phyloP scores from a whole-genome alignment of 176 grass and related monocot species.

The Aegilops sharonensis region DNA sequence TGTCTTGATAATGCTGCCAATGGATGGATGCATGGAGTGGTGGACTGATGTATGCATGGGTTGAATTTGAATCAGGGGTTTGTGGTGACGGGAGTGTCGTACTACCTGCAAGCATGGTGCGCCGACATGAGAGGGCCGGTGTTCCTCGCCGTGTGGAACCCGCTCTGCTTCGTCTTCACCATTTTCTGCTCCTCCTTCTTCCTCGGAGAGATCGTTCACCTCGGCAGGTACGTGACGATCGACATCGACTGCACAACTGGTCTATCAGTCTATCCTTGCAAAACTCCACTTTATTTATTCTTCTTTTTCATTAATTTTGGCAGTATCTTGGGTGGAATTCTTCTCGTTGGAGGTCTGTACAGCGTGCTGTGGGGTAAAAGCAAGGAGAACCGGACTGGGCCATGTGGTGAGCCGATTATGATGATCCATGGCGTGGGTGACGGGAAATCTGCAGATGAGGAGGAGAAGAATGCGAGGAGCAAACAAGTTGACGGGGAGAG shows the following conservation, averaged over 20 bases:
- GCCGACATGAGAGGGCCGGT: slow-evolving; percentile 47
- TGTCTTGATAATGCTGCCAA: neutral
- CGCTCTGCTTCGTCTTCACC: slow-evolving; percentile 42
- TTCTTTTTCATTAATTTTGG: neutral
- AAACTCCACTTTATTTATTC: neutral
- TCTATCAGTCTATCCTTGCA: neutral
- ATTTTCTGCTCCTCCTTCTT: slow-evolving; percentile 43
- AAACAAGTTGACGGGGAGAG: neutral
- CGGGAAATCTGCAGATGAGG: neutral
- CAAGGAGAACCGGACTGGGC: neutral
- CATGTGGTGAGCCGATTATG: neutral
- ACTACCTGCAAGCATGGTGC: slow-evolving; percentile 67
- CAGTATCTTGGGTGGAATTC: slow-evolving; percentile 58
- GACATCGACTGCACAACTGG: neutral
- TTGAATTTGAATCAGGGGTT: slow-evolving; percentile 19
- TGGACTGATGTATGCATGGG: neutral
- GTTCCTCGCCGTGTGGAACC: slow-evolving; percentile 46
- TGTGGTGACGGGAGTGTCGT: slow-evolving; percentile 37
- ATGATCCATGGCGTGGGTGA: neutral
- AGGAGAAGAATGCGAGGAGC: neutral
- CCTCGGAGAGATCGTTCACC: slow-evolving; percentile 38
- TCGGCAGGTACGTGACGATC: slow-evolving; percentile 38
- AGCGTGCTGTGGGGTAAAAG: slow-evolving; percentile 66
- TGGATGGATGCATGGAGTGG: neutral
- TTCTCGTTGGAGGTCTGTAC: slow-evolving; percentile 62